These are phyloP conservation scores for Pseudozyma flocculosa DNA, from an alignment of 1,284 basidiomycete genomes.

Conservation along the genomic window DNA sequence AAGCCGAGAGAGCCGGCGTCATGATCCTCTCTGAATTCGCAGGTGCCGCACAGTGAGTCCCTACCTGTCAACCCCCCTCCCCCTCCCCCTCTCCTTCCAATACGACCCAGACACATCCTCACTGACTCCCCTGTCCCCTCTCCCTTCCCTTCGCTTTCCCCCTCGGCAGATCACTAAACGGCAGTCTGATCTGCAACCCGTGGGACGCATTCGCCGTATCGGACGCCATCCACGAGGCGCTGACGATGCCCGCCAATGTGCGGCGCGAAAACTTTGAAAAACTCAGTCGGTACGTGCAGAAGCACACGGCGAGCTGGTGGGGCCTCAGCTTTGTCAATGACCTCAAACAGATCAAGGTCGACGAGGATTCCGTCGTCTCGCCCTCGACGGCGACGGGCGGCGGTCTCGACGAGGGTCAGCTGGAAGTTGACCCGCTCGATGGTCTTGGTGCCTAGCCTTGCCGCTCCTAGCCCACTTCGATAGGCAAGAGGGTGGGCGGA, in stretches of 20 bases:
- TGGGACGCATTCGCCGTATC: constrained; percentile 79
- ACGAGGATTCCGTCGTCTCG: constrained; percentile 11
- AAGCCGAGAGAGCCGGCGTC: constrained; percentile 85
- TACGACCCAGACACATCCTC: not conserved
- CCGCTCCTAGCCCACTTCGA: too few species aligned
- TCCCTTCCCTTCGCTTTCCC: not conserved
- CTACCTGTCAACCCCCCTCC: not conserved
- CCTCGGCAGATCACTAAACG: constrained; percentile 56
- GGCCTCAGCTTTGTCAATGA: constrained; percentile 52
- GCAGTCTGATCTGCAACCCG: constrained; percentile 55
- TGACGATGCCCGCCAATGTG: constrained; percentile 79
- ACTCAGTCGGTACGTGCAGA: constrained; percentile 69
- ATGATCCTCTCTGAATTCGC: constrained; percentile 99
- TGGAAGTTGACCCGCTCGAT: not conserved
- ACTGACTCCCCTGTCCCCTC: not conserved
- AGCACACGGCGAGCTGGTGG: constrained; percentile 57
- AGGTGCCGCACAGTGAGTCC: constrained; percentile 83
- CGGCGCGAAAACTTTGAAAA: constrained; percentile 90
- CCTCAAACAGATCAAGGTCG: constrained; percentile 36
- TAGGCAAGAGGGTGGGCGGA: too few species aligned
- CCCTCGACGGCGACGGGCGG: too few species aligned
- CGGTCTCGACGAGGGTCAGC: too few species aligned
- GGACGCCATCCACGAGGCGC: constrained; percentile 88
- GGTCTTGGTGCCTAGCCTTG: not conserved
- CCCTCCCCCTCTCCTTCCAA: not conserved